A percentile compares a stretch with the other conserved stretches of the same genome.
phyloP scores from a whole-genome alignment of 768 basidiomycete species.

The Grammothele lineata region DNA sequence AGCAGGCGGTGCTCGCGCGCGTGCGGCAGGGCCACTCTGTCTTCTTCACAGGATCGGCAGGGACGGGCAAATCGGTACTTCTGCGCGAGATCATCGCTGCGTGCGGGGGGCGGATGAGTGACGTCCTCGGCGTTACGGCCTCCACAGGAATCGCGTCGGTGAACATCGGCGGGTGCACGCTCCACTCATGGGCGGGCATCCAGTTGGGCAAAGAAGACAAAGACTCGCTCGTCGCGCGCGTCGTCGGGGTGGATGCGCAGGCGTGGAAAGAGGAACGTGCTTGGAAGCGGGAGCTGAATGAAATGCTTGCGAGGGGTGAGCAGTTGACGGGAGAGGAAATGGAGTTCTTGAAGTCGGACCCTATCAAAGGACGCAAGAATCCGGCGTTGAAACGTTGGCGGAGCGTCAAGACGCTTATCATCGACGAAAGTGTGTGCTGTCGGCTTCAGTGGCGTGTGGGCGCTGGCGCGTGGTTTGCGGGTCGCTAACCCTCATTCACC shows the following conservation, averaged over 20 bases:
- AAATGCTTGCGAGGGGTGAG: neutral
- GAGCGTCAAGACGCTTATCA: constrained; percentile 58
- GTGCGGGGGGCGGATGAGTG: constrained; percentile 24
- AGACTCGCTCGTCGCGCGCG: constrained; percentile 50
- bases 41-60: constrained; percentile 87
- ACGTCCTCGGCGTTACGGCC: constrained; percentile 67
- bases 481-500: neutral
- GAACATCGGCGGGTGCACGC: constrained; percentile 76
- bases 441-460: neutral
- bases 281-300: neutral
- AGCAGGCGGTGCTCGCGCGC: constrained; percentile 41
- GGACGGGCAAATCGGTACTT: constrained; percentile 82
- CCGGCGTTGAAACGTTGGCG: constrained; percentile 58
- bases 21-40: constrained; percentile 63
- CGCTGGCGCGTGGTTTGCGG: neutral
- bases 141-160: constrained; percentile 77
- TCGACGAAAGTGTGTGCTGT: constrained; percentile 79
- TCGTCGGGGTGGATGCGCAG: constrained; percentile 35
- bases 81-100: constrained; percentile 66
- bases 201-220: constrained; percentile 62
- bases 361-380: constrained; percentile 1
- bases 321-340: neutral
- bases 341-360: neutral
- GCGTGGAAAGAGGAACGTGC: constrained; percentile 6
- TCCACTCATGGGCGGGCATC: constrained; percentile 79